Base-by-base conservation (phyloP, 441 rosid species). In the Populus hybrid region DNA sequence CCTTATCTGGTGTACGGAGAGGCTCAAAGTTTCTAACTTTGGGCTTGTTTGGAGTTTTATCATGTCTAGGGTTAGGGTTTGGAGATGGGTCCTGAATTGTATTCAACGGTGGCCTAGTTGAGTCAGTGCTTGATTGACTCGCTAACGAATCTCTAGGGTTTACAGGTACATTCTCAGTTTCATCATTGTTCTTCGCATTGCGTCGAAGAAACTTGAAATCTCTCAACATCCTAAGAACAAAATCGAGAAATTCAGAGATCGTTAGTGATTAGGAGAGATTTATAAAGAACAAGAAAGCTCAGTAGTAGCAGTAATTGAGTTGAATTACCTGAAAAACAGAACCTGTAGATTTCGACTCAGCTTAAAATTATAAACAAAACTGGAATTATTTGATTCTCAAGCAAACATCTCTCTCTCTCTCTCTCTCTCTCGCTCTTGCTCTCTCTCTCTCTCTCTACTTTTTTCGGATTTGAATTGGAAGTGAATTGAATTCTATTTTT, bases 1-100 rank as follows among this genome's bases (percentile, higher is more conserved):
- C 82, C 81, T 86, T 90, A 50, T 97, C 99, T 2, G 99, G 99
- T 1, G 99, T 94, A 0, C 88, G 89, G 69, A 87, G 82, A 74
- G 92, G 93, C 87, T 90, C 97, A 2, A 85, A 71, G 70, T 73
- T 78, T 79, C 78, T 89, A 18, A 85, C 46, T 81, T 88, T 92
- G 40, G 88, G 87, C 85, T 91, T 94, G 6, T 90, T 88, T 6
- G 97, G 99, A 36, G 99, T 94, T 75, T 80, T 79, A 0, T 93
- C 97, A 9, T 86, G 71, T 78, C 83, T 87, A 75, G 80, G 40
- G 14, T 85, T 84, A 36, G 86, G 77, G 68, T 75, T 80, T n/a
- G 78, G 53, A 63, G 72, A 69, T 20, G 89, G 87, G 21, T 89
- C 93, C 53, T 87, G 97, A 77, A 93, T 90, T 20, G 91, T 69